Conservation (phyloP, 371 early-diverging fungal species). For the Rhizopus arrhizus region DNA sequence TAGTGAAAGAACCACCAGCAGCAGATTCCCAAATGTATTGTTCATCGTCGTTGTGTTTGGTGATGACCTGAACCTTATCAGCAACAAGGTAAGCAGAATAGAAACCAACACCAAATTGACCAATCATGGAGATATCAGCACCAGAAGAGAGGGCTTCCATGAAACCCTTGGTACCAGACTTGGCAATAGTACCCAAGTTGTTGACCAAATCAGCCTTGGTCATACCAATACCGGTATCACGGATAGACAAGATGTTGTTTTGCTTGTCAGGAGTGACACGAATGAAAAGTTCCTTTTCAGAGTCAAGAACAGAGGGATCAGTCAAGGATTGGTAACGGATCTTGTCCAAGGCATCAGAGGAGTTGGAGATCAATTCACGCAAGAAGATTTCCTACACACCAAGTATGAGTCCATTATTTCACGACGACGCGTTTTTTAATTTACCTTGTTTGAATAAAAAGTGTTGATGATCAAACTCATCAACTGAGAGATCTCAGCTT, state of each 20-base stretch:
- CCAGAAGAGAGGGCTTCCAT: conserved; percentile 56
- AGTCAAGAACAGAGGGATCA: conserved; percentile 56
- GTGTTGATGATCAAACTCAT: conserved; percentile 86
- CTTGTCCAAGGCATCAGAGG: conserved; percentile 88
- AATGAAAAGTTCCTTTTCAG: conserved; percentile 64
- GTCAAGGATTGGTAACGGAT: conserved; percentile 67
- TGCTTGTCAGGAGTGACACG: conserved; percentile 65
- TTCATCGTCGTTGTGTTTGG: conserved; percentile 73
- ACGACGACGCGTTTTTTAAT: background rate
- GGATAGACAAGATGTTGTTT: conserved; percentile 66
- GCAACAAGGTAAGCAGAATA: conserved; percentile 86
- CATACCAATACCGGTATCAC: conserved; percentile 92
- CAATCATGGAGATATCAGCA: conserved; percentile 73
- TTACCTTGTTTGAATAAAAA: conserved; percentile 58
- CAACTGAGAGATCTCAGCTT: conserved; percentile 92
- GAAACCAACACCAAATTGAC: conserved; percentile 95
- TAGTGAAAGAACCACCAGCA: conserved; percentile 71
- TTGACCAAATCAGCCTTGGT: conserved; percentile 79
- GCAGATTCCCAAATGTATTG: conserved; percentile 82
- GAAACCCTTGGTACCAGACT: conserved; percentile 65
- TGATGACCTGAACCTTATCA: conserved; percentile 81
- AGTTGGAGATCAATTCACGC: conserved; percentile 87
- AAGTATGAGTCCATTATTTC: background rate
- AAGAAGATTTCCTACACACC: conserved; percentile 86
- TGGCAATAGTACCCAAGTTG: conserved; percentile 89